phyloP scores from a whole-genome alignment of 139 green algal genomes.

The Chlamydomonas incerta region DNA sequence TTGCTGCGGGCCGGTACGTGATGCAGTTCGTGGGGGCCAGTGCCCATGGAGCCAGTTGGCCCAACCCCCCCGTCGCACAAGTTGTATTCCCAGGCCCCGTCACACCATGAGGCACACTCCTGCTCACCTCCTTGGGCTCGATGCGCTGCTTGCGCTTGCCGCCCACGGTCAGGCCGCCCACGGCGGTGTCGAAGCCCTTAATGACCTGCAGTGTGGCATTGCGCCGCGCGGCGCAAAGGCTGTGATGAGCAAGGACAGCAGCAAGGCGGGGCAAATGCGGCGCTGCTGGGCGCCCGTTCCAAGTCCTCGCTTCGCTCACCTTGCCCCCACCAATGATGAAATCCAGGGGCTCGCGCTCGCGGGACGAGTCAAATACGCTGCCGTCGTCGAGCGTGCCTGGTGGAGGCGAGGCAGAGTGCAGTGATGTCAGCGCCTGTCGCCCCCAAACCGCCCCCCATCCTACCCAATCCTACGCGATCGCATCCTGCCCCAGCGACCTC shows the following conservation, averaged over 20 bases:
- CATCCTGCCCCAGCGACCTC: no score
- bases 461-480: no score
- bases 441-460: no score
- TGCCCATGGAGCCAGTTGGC: not conserved
- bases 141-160: constrained; percentile 64
- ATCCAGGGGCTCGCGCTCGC: constrained; percentile 62
- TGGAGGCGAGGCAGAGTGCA: no score
- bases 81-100: not conserved
- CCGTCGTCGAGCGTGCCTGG: constrained; percentile 74
- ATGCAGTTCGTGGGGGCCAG: no score
- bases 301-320: constrained; percentile 23
- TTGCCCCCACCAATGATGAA: constrained; percentile 74
- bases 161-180: constrained; percentile 71
- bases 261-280: no score
- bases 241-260: no score
- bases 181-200: constrained; percentile 75
- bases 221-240: no score
- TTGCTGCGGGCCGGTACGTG: no score
- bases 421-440: no score
- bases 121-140: constrained; percentile 34
- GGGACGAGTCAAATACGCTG: constrained; percentile 68
- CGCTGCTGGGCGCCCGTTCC: not conserved
- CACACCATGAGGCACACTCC: not conserved
- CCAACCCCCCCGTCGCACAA: not conserved
- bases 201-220: constrained; percentile 74